A percentile compares a stretch with the other conserved stretches of the same genome.
phyloP scores from a whole-genome alignment of 345 rosid genomes.

The Arabis alpina region DNA sequence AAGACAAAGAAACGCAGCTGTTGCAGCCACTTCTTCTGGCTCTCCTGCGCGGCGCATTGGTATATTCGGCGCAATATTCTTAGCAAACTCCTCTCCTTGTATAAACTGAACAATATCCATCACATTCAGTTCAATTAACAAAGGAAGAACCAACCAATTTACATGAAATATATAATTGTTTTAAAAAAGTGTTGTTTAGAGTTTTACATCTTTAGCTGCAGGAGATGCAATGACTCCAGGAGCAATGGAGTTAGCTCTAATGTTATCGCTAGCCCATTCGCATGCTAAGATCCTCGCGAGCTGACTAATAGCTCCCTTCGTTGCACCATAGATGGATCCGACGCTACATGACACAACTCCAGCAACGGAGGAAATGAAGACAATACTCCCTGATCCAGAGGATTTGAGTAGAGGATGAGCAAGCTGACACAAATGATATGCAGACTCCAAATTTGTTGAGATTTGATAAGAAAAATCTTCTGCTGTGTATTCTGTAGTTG shows the following conservation, averaged over 20 bases:
- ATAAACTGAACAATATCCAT: conserved; percentile 11
- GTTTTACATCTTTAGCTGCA: conserved; percentile 27
- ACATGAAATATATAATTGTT: not conserved
- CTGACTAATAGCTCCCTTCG: conserved; percentile 33
- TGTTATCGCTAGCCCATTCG: conserved; percentile 30
- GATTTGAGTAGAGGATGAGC: conserved; percentile 67
- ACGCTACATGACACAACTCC: conserved; percentile 42
- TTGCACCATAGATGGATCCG: conserved; percentile 48
- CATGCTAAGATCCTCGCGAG: conserved; percentile 27
- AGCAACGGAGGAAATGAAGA: conserved; percentile 68
- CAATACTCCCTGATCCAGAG: conserved; percentile 64
- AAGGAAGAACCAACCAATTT: not conserved
- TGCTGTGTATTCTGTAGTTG: conserved; percentile 54
- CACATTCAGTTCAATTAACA: not conserved
- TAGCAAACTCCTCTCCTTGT: conserved; percentile 22
- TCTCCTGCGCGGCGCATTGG: conserved; percentile 68
- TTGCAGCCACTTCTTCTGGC: conserved; percentile 62
- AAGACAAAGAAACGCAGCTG: conserved; percentile 28
- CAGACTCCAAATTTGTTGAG: conserved; percentile 69
- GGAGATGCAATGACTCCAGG: conserved; percentile 35
- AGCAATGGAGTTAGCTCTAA: conserved; percentile 23
- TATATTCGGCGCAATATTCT: conserved; percentile 9
- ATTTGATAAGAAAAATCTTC: conserved; percentile 62
- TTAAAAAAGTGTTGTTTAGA: not conserved
- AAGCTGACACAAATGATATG: conserved; percentile 70